Evolutionary conservation across 192 early-diverging fungal species (phyloP), one percentile per base, ranked within the genome.

Genomic region (Linnemannia zychae): DNA sequence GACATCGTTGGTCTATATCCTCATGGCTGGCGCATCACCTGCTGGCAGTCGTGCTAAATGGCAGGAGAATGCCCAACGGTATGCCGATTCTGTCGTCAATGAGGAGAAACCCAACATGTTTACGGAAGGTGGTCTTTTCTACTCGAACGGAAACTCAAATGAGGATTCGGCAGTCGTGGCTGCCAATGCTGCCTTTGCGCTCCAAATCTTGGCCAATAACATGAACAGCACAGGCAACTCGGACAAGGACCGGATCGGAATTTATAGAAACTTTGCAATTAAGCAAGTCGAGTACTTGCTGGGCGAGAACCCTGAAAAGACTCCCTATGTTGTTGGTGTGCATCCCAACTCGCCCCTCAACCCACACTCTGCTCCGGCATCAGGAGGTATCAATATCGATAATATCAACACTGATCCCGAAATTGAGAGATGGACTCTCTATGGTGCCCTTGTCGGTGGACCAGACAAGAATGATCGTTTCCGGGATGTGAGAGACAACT

Each of bases 371-470:
- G 90, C 91, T 33, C 75, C 85, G 38, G 91, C 92, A 1, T 88
- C 91, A 7, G 92, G 92, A 18, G 92, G 92, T 18, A 47, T n/a
- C 9, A 83, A 71, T 7, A 77, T 87, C 47, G 85, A 84, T 11
- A 63, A 36, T 28, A 88, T 90, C 24, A 86, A 90, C 17, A 71
- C 86, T 38, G 46, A 31, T 4, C 92, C 91, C 31, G 60, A 72
- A 4, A 71, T 50, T 16, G 86, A 87, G 40, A 36, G 70, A 22
- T 74, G 91, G 60, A 73, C 90, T 0, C 80, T 93, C 24, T 92
- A 91, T 72, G 92, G 92, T 18, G 90, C 90, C 15, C 69, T 93
- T 28, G 91, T 92, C 20, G 91, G 91, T n/a, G 92, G 92, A 49
- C 92, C 92, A 1, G 81, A 83, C 65, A 88, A 90, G 69, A 75